Percentiles rank a stretch among this genome's conserved stretches.
phyloP scores from a whole-genome alignment of 495 filamentous ascomycete species.

The Penicillium simplicissimum region DNA sequence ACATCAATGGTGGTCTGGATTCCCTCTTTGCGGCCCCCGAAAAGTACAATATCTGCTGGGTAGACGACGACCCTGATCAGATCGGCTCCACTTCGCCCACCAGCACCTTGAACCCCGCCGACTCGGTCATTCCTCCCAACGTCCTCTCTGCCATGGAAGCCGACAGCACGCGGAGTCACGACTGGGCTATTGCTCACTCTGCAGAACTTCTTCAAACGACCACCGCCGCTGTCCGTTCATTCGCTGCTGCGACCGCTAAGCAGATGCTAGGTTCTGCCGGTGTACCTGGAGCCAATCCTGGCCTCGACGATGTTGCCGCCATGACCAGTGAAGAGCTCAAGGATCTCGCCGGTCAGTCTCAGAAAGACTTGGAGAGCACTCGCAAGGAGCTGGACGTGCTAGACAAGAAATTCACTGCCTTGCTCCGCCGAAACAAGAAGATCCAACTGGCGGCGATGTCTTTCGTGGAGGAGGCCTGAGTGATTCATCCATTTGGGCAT shows the following conservation, averaged over 20 bases:
- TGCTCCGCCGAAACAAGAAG: slow-evolving; percentile 54
- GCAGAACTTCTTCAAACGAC: slow-evolving; percentile 46
- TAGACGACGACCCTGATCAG: slow-evolving; percentile 34
- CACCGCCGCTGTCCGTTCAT: slow-evolving; percentile 44
- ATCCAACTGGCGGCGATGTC: slow-evolving; percentile 44
- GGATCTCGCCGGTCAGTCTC: slow-evolving; percentile 36
- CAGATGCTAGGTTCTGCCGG: slow-evolving; percentile 44
- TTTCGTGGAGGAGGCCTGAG: slow-evolving; percentile 7
- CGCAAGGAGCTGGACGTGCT: slow-evolving; percentile 47
- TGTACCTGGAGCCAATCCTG: slow-evolving; percentile 35
- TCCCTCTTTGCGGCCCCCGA: slow-evolving; percentile 46
- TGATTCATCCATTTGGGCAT: not conserved
- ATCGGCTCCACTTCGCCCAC: slow-evolving; percentile 31
- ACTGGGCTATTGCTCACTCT: slow-evolving; percentile 48
- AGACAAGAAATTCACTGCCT: slow-evolving; percentile 47
- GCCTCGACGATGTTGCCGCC: slow-evolving; percentile 43
- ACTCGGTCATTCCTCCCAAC: slow-evolving; percentile 38
- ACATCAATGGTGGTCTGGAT: slow-evolving; percentile 45
- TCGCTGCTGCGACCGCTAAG: slow-evolving; percentile 44
- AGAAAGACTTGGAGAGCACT: slow-evolving; percentile 44
- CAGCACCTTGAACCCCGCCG: slow-evolving; percentile 23
- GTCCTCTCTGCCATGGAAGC: slow-evolving; percentile 48
- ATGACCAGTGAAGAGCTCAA: slow-evolving; percentile 47
- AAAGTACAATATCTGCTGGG: slow-evolving; percentile 47
- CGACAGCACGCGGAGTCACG: slow-evolving; percentile 44